These are phyloP conservation scores for Colletotrichum euphorbiae DNA, from an alignment of 2,329 filamentous ascomycete species.

Conservation along the genomic window DNA sequence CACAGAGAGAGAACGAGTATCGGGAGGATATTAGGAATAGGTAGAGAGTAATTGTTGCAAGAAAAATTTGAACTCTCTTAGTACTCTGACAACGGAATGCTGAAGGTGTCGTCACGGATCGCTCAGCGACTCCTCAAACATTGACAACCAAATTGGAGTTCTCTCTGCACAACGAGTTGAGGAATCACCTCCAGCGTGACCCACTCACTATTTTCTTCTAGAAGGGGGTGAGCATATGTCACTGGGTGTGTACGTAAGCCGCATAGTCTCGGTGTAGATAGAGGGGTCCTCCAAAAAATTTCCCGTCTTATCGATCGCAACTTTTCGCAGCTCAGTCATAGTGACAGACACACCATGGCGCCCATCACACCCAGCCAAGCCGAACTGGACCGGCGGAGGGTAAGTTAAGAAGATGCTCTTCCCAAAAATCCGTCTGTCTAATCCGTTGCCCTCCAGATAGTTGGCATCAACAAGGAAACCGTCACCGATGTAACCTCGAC, in stretches of 20 bases:
- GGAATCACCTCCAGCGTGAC: neutral
- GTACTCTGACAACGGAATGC: too few species aligned
- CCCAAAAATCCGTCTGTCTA: neutral
- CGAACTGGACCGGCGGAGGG: conserved; percentile 72
- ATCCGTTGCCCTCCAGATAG: conserved; percentile 67
- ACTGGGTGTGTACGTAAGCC: conserved; percentile 33
- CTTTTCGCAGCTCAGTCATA: conserved; percentile 37
- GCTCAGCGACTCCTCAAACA: too few species aligned
- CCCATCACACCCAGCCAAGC: conserved; percentile 60
- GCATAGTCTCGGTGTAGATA: conserved; percentile 34
- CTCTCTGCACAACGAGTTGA: too few species aligned
- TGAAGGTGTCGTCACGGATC: too few species aligned
- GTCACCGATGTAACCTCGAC: conserved; percentile 89
- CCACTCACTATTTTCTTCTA: conserved; percentile 15
- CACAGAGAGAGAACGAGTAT: too few species aligned
- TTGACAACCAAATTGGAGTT: too few species aligned
- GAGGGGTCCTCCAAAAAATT: conserved; percentile 42
- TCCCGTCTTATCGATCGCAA: conserved; percentile 35
- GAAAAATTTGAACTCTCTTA: too few species aligned
- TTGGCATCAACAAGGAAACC: conserved; percentile 90
- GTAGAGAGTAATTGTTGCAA: too few species aligned
- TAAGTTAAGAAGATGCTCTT: conserved; percentile 48
- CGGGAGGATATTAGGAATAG: too few species aligned
- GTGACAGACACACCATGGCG: conserved; percentile 53
- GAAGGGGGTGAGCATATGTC: conserved; percentile 11